phyloP scores from a whole-genome alignment of 1,284 basidiomycete genomes.

The Apiotrichum gamsii region DNA sequence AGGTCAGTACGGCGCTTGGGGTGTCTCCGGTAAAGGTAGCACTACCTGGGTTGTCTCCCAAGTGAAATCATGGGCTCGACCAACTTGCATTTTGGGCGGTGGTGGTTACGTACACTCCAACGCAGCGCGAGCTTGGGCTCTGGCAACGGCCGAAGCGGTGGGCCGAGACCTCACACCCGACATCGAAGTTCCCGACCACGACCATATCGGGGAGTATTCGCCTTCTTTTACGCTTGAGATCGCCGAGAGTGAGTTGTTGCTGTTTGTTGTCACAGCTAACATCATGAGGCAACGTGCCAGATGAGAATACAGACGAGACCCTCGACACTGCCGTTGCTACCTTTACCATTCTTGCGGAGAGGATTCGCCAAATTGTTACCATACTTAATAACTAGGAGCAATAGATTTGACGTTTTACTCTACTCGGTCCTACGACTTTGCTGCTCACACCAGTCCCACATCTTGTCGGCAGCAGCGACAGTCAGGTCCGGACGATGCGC shows the following conservation, averaged over 20 bases:
- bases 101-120: conserved; percentile 79
- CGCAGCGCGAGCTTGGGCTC: conserved; percentile 75
- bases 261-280: not conserved
- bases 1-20: conserved; percentile 65
- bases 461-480: conserved; percentile 21
- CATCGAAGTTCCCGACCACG: conserved; percentile 64
- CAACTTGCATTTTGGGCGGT: conserved; percentile 42
- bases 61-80: conserved; percentile 62
- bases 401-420: too few relatives aligned
- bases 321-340: conserved; percentile 28
- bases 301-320: conserved; percentile 61
- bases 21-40: conserved; percentile 58
- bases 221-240: conserved; percentile 76
- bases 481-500: conserved; percentile 27
- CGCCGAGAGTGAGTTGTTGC: conserved; percentile 43
- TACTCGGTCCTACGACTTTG: conserved; percentile 6
- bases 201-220: conserved; percentile 61
- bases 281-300: conserved; percentile 58
- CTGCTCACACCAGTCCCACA: conserved; percentile 42
- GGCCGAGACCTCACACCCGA: conserved; percentile 54
- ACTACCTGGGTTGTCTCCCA: conserved; percentile 64
- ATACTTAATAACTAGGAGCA: not conserved
- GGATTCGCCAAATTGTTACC: conserved; percentile 23
- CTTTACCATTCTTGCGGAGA: conserved; percentile 22
- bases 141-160: conserved; percentile 67